Conservation (phyloP, 2,329 filamentous ascomycete genomes). For the Talaromyces sp. region DNA sequence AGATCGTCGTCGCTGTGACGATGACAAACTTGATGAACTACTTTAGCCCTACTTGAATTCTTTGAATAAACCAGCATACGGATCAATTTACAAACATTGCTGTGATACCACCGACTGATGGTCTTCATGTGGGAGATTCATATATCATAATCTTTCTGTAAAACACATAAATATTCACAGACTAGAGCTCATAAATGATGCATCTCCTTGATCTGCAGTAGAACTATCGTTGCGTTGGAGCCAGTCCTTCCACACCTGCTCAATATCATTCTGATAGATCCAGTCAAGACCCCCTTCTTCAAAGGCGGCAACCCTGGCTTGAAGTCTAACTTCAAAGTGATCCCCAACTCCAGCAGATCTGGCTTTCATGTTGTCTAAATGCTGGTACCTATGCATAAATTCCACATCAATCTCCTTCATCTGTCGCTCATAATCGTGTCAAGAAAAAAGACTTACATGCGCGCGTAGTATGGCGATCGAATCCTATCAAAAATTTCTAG, state of each 20-base stretch:
- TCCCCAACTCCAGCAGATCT: conserved; percentile 21
- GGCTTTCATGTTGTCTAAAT: conserved; percentile 13
- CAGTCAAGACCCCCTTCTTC: conserved; percentile 33
- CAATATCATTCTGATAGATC: conserved; percentile 42
- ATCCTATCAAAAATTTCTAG: conserved; percentile 37
- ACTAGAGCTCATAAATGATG: background rate
- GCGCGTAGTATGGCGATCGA: conserved; percentile 38
- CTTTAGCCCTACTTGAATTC: too few relatives aligned
- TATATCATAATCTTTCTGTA: too few relatives aligned
- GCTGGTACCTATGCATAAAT: conserved; percentile 9
- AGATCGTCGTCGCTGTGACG: too few relatives aligned
- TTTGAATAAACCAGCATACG: too few relatives aligned
- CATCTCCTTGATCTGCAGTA: background rate
- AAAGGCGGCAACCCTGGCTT: conserved; percentile 29
- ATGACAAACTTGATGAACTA: too few relatives aligned
- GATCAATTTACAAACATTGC: too few relatives aligned
- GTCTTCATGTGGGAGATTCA: too few relatives aligned
- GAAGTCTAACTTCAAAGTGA: conserved; percentile 27
- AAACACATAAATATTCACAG: background rate
- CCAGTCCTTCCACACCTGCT: conserved; percentile 32
- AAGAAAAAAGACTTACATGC: conserved; percentile 29
- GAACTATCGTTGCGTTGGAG: background rate
- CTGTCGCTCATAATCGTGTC: background rate
- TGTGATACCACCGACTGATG: too few relatives aligned
- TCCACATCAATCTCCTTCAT: background rate